Evolutionary conservation across 176 grass and related monocot genomes (phyloP).

Genomic region (Tillandsia leiboldiana): DNA sequence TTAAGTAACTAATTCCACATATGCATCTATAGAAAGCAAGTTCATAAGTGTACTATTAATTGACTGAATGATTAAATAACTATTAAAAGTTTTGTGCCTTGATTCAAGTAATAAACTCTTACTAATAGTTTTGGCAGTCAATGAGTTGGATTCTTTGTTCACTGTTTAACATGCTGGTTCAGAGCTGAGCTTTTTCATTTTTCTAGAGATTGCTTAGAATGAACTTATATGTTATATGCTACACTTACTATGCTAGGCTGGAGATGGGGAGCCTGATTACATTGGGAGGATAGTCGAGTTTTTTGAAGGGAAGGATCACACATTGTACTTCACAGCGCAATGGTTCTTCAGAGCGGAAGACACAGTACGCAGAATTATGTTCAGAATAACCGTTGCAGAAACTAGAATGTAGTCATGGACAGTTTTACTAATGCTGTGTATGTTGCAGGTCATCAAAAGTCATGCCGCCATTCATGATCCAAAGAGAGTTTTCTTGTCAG

Average conservation of each 20-base stretch:
- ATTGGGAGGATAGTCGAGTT: constrained; percentile 70
- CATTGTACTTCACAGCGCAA: constrained; percentile 51
- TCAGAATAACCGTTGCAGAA: background rate
- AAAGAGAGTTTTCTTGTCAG: constrained; percentile 70
- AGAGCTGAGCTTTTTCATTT: background rate
- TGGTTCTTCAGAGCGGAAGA: constrained; percentile 82
- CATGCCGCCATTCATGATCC: constrained; percentile 32
- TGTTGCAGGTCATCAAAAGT: constrained; percentile 21
- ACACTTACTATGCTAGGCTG: constrained; percentile 33
- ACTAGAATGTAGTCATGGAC: background rate
- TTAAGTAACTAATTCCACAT: too few relatives aligned
- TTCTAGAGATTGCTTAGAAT: background rate
- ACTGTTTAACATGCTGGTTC: background rate
- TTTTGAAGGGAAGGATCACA: constrained; percentile 38
- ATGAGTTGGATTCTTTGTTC: background rate
- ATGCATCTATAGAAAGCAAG: too few relatives aligned
- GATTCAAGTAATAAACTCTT: background rate
- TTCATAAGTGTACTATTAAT: too few relatives aligned
- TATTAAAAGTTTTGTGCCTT: background rate
- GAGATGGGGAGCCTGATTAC: constrained; percentile 40
- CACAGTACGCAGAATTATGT: constrained; percentile 28
- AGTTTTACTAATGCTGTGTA: constrained; percentile 9
- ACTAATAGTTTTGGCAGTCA: background rate
- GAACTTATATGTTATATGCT: background rate
- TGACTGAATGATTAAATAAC: too few relatives aligned